A percentile compares a stretch with the other conserved stretches of the same genome.
Conservation (phyloP, 2,329 filamentous ascomycete genomes). For the Fusarium paranaense region DNA sequence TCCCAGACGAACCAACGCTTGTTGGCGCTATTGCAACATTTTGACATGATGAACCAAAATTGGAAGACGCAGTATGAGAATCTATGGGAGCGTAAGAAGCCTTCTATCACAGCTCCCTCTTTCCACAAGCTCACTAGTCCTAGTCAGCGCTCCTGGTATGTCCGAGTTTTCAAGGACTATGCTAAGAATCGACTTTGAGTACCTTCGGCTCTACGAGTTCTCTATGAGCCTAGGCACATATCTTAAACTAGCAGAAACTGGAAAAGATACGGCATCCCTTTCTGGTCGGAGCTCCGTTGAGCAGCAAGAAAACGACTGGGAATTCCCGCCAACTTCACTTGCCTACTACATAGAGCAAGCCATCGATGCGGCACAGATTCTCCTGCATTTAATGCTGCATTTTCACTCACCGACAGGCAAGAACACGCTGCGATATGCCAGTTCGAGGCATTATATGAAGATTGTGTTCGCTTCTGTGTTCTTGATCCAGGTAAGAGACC, state of each 20-base stretch:
- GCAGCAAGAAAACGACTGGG: background rate
- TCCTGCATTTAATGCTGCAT: constrained; percentile 4
- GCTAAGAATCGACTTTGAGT: constrained; percentile 10
- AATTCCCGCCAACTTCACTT: background rate
- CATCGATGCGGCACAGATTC: background rate
- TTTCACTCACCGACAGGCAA: background rate
- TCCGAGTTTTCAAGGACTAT: constrained; percentile 1
- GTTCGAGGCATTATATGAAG: constrained; percentile 15
- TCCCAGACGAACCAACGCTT: background rate
- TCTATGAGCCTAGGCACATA: constrained; percentile 6
- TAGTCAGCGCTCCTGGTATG: background rate
- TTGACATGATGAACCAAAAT: constrained; percentile 6
- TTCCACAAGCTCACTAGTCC: background rate
- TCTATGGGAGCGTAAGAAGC: background rate
- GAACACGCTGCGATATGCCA: constrained; percentile 1
- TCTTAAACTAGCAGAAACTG: background rate
- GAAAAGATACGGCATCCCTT: background rate
- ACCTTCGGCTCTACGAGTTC: constrained; percentile 17
- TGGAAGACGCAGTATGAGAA: background rate
- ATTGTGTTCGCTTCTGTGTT: constrained; percentile 16
- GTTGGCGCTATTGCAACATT: background rate
- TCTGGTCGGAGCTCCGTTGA: background rate
- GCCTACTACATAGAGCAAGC: constrained; percentile 16
- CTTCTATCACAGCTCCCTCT: background rate
- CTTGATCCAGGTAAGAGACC: constrained; percentile 8